Evolutionary conservation across 768 basidiomycete genomes (phyloP).

Genomic region (Trametes punicea): DNA sequence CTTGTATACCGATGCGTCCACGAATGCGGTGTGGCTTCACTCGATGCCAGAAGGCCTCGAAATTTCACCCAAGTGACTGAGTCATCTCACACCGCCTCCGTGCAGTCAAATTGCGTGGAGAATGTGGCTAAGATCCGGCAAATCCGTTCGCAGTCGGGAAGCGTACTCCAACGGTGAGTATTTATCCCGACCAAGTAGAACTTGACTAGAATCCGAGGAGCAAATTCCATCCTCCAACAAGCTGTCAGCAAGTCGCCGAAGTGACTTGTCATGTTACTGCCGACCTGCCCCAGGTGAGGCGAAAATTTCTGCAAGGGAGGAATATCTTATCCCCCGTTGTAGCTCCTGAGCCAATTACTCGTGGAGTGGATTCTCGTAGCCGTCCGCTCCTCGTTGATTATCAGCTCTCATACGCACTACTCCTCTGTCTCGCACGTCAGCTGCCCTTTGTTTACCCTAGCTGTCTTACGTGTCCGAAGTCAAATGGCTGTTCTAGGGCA

Average conservation of each 20-base stretch:
- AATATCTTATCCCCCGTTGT: neutral
- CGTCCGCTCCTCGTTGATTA: neutral
- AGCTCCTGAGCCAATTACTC: conserved; percentile 1
- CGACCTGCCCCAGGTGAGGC: neutral
- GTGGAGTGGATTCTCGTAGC: neutral
- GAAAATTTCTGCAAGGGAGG: neutral
- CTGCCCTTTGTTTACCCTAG: neutral
- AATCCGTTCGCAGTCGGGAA: neutral
- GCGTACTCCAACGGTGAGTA: conserved; percentile 1
- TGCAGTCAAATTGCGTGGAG: neutral
- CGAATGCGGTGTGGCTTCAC: neutral
- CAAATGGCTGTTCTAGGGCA: neutral
- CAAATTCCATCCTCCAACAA: neutral
- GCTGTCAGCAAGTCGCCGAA: neutral
- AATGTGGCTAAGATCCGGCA: neutral
- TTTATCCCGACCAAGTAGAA: neutral
- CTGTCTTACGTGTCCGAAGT: neutral
- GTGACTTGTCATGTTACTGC: neutral
- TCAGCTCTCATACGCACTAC: neutral
- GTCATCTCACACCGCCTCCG: neutral
- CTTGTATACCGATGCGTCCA: neutral
- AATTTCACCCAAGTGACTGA: neutral
- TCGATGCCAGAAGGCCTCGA: neutral
- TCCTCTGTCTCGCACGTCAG: neutral
- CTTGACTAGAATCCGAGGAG: neutral